Evolutionary conservation across 495 filamentous ascomycete genomes (phyloP).

Genomic region (Trichoderma reesei): DNA sequence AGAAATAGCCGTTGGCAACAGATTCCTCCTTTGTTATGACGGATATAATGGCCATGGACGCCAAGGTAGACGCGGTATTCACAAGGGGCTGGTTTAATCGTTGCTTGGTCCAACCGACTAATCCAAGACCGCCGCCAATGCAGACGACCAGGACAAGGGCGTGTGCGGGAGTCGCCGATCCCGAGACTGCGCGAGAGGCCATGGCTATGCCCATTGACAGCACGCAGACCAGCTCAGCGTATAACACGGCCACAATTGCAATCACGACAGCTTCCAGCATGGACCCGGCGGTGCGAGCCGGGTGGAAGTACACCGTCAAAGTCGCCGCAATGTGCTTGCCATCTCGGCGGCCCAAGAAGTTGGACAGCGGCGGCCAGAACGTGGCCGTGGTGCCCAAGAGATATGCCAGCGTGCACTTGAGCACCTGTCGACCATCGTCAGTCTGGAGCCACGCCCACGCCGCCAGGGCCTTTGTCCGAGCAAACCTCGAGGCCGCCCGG

Average conservation of each 20-base stretch:
- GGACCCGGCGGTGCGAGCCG: conserved; percentile 78
- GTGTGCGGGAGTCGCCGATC: conserved; percentile 63
- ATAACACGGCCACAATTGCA: conserved; percentile 69
- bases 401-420: conserved; percentile 94
- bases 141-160: conserved; percentile 75
- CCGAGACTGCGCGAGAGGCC: conserved; percentile 55
- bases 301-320: conserved; percentile 92
- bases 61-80: conserved; percentile 80
- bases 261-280: conserved; percentile 87
- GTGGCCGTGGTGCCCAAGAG: conserved; percentile 80
- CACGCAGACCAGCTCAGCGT: conserved; percentile 71
- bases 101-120: conserved; percentile 92
- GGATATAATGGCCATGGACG: conserved; percentile 85
- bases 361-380: conserved; percentile 64
- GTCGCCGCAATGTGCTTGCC: conserved; percentile 95
- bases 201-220: conserved; percentile 80
- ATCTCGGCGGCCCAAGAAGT: conserved; percentile 72
- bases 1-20: conserved; percentile 70
- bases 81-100: conserved; percentile 75
- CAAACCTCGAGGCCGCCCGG: conserved; percentile 9
- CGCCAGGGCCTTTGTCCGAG: conserved; percentile 13
- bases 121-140: conserved; percentile 78
- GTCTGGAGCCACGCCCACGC: conserved; percentile 37
- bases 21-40: conserved; percentile 87
- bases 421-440: conserved; percentile 57